phyloP scores from a whole-genome alignment of 345 rosid genomes.

The Cardamine occulta region DNA sequence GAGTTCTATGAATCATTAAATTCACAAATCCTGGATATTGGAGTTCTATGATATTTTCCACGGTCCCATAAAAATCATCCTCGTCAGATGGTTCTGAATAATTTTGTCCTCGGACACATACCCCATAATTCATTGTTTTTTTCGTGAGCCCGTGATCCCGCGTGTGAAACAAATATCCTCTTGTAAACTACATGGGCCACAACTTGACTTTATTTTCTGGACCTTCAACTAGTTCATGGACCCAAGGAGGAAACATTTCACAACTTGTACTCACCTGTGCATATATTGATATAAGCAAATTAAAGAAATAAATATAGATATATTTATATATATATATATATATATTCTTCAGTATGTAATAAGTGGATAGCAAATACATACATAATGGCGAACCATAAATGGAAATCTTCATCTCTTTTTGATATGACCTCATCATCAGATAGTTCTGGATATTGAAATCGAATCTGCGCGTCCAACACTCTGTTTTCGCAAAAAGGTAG shows the following conservation, averaged over 20 bases:
- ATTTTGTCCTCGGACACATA: background rate
- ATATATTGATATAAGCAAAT: too few species aligned
- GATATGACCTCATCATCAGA: background rate
- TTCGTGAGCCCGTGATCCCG: background rate
- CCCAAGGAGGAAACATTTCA: background rate
- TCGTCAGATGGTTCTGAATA: background rate
- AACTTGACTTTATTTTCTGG: background rate
- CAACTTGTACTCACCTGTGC: background rate
- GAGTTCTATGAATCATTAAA: background rate
- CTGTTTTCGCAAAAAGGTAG: background rate
- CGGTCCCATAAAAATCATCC: background rate
- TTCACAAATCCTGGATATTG: background rate
- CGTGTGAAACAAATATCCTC: background rate
- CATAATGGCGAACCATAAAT: background rate
- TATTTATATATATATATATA: too few species aligned
- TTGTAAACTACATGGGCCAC: background rate
- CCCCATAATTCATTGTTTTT: background rate
- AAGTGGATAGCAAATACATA: background rate
- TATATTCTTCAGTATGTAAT: too few species aligned
- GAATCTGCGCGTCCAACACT: background rate
- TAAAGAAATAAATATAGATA: too few species aligned
- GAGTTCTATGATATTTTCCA: background rate
- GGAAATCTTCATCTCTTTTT: background rate
- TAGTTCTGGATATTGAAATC: background rate
- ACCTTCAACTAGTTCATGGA: background rate